Conservation (phyloP, 108 stramenopile genomes). For the Bacterosira constricta region DNA sequence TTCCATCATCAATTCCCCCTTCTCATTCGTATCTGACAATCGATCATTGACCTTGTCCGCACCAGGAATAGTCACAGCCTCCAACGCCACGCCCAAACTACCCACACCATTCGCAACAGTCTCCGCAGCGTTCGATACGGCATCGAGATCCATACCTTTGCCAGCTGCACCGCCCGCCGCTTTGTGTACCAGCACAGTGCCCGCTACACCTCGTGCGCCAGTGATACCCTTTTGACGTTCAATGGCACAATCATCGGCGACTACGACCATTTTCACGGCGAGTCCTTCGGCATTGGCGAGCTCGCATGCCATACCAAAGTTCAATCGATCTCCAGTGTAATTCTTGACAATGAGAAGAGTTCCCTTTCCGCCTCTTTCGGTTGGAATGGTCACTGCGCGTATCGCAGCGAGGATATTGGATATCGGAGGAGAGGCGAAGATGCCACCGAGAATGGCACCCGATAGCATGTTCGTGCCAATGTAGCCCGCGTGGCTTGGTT, state of each 20-base stretch:
- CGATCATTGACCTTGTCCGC: constrained; percentile 72
- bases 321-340: constrained; percentile 98
- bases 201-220: constrained; percentile 95
- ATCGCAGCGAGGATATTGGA: constrained; percentile 90
- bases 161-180: constrained; percentile 89
- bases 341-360: constrained; percentile 97
- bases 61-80: constrained; percentile 93
- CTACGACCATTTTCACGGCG: constrained; percentile 83
- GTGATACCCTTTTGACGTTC: constrained; percentile 91
- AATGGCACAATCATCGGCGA: constrained; percentile 97
- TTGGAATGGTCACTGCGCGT: constrained; percentile 71
- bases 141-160: constrained; percentile 61
- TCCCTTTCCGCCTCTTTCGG: constrained; percentile 51
- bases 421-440: constrained; percentile 95
- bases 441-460: constrained; percentile 95
- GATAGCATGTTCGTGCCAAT: constrained; percentile 93
- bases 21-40: constrained; percentile 52
- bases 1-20: constrained; percentile 72
- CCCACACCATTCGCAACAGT: constrained; percentile 65
- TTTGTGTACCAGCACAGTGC: constrained; percentile 96
- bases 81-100: constrained; percentile 92
- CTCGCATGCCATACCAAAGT: constrained; percentile 98
- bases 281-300: constrained; percentile 76
- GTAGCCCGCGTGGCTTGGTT: constrained; percentile 97
- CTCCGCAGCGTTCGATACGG: constrained; percentile 71